Evolutionary conservation across 768 basidiomycete species (phyloP).

Genomic region (Solioccasus polychromus): DNA sequence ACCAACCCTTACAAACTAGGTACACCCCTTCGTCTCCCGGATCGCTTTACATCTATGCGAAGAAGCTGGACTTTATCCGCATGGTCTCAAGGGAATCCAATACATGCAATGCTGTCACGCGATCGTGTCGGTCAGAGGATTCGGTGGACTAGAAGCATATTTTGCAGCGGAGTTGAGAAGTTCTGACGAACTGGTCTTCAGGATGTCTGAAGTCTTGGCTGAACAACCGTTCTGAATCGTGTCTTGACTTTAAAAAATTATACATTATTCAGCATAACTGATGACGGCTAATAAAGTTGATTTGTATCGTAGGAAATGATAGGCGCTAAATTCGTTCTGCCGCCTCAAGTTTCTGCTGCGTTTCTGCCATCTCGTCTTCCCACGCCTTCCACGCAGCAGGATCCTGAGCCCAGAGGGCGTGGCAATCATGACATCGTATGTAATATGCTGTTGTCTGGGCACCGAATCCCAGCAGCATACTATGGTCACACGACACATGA

Average conservation of each 20-base stretch:
- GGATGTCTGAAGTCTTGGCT: conserved; percentile 49
- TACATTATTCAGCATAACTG: too few species aligned
- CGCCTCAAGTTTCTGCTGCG: conserved; percentile 33
- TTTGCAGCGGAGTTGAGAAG: conserved; percentile 51
- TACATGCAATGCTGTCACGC: conserved; percentile 41
- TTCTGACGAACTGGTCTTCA: conserved; percentile 47
- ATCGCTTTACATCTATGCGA: conserved; percentile 46
- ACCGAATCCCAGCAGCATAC: conserved; percentile 40
- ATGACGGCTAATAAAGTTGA: too few species aligned
- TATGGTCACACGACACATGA: conserved; percentile 23
- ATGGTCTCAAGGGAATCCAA: conserved; percentile 32
- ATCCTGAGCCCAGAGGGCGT: conserved; percentile 34
- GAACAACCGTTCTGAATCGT: conserved; percentile 50
- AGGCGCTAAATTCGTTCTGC: background rate
- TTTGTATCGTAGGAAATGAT: too few species aligned
- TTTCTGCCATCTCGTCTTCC: conserved; percentile 41
- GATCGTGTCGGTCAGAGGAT: conserved; percentile 41
- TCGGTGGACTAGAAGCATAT: conserved; percentile 48
- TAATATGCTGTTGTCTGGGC: conserved; percentile 39
- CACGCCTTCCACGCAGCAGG: conserved; percentile 40
- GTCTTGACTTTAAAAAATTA: background rate
- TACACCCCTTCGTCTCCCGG: conserved; percentile 18
- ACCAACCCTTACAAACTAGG: too few species aligned
- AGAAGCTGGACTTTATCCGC: conserved; percentile 54
- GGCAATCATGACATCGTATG: conserved; percentile 52